Evolutionary conservation across 352 stramenopile genomes (phyloP), one percentile per base, ranked within the genome.

Genomic region (Pythium phragmitis): DNA sequence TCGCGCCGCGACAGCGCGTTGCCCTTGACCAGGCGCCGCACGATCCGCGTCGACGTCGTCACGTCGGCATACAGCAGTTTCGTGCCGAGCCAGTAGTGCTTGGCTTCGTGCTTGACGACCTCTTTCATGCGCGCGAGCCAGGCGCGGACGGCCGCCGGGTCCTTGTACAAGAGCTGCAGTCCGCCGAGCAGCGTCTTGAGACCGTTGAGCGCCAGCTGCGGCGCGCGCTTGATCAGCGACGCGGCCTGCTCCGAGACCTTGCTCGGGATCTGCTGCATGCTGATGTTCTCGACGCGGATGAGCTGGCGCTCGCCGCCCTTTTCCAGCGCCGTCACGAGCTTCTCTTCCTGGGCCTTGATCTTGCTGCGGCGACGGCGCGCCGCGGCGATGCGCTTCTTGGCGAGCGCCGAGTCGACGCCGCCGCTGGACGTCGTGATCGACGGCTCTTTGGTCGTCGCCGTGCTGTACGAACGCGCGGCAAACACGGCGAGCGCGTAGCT

Each of bases 41-140:
- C 47, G 55, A 99, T 97, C 53, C 92, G 86, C 47, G 84, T 89
- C 11, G 96, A 97, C 14, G 97, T 99, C 34, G 92, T 93, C 51
- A 99, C 77, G 68, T 99, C 97, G 0, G 92, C 92, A 67, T 94
- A 97, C 23, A 99, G 80, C 43, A 99, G 80, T 78, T 99, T 99
- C 45, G 86, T 97, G 59, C 96, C 96, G 46, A 98, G 85, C 89
- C 92, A 99, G 67, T 98, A 99, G 76, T 99, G 97, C 74, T 98
- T 85, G 13, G 96, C 69, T 70, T 98, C 94, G 33, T 97, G 80
- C 60, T 97, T 94, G 79, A 87, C 78, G 41, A 79, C 81, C 4
- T 95, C 79, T 69, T 95, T 96, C 39, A 85, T 76, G 46, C 77
- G 70, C n/a, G 60, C 55, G 14, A 80, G 56, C 83, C 82, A 94